phyloP scores from a whole-genome alignment of 306 rosid species.

The Vicia faba region DNA sequence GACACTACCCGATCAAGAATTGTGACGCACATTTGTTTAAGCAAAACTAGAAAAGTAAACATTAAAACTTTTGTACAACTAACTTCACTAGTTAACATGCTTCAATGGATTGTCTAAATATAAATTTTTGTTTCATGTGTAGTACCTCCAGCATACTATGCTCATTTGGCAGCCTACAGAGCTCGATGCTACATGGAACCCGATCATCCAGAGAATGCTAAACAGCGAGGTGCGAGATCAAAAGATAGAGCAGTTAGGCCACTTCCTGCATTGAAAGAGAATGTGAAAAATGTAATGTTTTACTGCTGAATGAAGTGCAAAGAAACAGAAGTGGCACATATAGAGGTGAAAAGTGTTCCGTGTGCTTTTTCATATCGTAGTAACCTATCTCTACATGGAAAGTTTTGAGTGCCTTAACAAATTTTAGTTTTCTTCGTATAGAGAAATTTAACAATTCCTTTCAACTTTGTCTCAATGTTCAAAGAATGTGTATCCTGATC shows the following conservation, averaged over 20 bases:
- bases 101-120: too few relatives aligned
- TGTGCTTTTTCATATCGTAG: neutral
- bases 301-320: conserved; percentile 48
- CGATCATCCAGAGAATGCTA: conserved; percentile 42
- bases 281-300: conserved; percentile 70
- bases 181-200: conserved; percentile 81
- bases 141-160: conserved; percentile 76
- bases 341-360: neutral
- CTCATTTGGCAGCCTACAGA: conserved; percentile 73
- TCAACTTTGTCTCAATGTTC: neutral
- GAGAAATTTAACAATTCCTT: neutral
- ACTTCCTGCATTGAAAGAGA: conserved; percentile 69
- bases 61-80: too few relatives aligned
- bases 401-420: neutral
- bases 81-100: too few relatives aligned
- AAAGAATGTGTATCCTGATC: neutral
- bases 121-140: conserved; percentile 17
- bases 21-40: neutral
- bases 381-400: neutral
- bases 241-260: conserved; percentile 57
- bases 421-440: neutral
- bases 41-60: too few relatives aligned
- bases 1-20: neutral
- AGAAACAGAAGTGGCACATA: conserved; percentile 9
- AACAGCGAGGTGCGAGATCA: conserved; percentile 42